These are phyloP conservation scores for Aspergillus ellipticus DNA, from an alignment of 495 filamentous ascomycete genomes.

Conservation along the genomic window DNA sequence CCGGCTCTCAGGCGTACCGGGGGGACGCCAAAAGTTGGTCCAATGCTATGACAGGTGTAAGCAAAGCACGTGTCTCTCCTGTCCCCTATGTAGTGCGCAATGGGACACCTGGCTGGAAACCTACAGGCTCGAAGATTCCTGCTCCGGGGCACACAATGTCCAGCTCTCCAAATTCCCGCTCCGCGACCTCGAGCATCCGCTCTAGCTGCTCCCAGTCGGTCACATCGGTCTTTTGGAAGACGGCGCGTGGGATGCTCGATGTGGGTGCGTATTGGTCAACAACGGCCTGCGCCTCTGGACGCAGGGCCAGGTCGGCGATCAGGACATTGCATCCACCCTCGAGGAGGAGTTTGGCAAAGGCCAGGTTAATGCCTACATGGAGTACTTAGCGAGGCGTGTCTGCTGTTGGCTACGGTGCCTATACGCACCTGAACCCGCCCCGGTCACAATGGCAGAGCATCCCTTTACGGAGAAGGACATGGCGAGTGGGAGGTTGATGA, in stretches of 20 bases:
- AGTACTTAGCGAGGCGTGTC: conserved; percentile 4
- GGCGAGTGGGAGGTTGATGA: neutral
- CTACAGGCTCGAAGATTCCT: conserved; percentile 63
- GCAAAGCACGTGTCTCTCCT: neutral
- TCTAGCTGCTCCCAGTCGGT: conserved; percentile 56
- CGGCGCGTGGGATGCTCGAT: conserved; percentile 32
- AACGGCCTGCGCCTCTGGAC: conserved; percentile 58
- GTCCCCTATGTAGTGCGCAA: neutral
- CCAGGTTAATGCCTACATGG: conserved; percentile 47
- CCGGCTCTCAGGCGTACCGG: conserved; percentile 45
- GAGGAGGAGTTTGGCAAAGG: conserved; percentile 57
- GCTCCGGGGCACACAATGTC: conserved; percentile 69
- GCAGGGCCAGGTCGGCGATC: conserved; percentile 61
- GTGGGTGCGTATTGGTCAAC: conserved; percentile 47
- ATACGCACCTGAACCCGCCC: conserved; percentile 62
- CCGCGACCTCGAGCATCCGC: conserved; percentile 52
- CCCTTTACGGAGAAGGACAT: conserved; percentile 51
- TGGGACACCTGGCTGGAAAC: conserved; percentile 6
- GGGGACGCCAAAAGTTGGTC: conserved; percentile 66
- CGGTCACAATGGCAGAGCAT: conserved; percentile 66
- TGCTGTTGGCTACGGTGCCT: neutral
- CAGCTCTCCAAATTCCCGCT: conserved; percentile 51
- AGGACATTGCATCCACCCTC: conserved; percentile 60
- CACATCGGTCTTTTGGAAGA: conserved; percentile 64
- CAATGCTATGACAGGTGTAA: conserved; percentile 36